Conservation (phyloP, 2,329 filamentous ascomycete species). For the Phyllosticta citribraziliensis region DNA sequence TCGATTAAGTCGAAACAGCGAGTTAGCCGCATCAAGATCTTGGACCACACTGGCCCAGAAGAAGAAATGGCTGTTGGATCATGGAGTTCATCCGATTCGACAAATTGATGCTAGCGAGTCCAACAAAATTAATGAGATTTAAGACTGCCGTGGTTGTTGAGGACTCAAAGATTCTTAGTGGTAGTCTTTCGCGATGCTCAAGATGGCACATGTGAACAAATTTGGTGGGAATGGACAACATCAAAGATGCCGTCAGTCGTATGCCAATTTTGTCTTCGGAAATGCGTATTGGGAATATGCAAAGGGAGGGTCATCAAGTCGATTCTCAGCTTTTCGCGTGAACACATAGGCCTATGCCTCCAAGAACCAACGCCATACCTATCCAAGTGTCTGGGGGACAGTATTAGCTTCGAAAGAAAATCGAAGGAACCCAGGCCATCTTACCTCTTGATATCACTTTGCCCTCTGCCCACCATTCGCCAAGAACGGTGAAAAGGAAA, state of each 20-base stretch:
- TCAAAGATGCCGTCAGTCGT: not conserved
- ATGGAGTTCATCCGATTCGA: not conserved
- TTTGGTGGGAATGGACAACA: no score
- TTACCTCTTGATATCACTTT: conserved; percentile 78
- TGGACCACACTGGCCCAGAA: not conserved
- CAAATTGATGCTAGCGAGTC: not conserved
- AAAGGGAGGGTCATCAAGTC: not conserved
- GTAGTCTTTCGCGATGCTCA: no score
- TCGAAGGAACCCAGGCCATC: conserved; percentile 18
- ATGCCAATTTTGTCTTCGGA: no score
- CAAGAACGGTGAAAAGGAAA: conserved; percentile 90
- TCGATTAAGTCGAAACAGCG: not conserved
- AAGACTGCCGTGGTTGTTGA: not conserved
- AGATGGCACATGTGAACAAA: no score
- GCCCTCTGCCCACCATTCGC: conserved; percentile 88
- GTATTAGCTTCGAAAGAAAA: not conserved
- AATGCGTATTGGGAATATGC: not conserved
- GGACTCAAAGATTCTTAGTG: not conserved
- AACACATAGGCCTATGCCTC: conserved; percentile 76
- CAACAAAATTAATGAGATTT: not conserved
- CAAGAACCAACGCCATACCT: conserved; percentile 69
- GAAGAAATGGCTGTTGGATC: no score
- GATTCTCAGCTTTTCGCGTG: conserved; percentile 37
- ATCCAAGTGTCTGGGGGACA: conserved; percentile 60
- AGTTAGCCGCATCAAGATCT: not conserved